Evolutionary conservation across 148 eudicot species (phyloP), one percentile per base, ranked within the genome.

Genomic region (Vaccinium myrtillus): DNA sequence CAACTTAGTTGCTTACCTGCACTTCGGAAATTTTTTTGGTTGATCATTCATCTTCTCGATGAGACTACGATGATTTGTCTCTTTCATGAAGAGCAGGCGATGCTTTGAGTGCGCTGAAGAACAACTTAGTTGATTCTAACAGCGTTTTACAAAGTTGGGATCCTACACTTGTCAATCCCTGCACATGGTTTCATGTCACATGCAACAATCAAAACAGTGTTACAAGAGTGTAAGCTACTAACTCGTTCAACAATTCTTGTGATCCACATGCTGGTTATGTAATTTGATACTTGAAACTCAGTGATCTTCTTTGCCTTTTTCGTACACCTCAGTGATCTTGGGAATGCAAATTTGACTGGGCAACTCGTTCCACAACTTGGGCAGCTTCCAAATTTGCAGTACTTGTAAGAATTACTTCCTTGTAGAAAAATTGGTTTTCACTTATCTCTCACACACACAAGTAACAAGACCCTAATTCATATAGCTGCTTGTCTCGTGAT

Each of bases 151-250:
- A 92, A 86, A 94, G 92, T 81, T 95, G 98, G 98, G 98, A 91
- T 92, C 76, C 94, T 49, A 92, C 96, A 63, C 93, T 89, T 86
- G 95, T 87, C 79, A 93, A 89, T 90, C 98, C 96, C 39, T 95
- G 98, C 85, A 88, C 93, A 36, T 95, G 98, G 98, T 92, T 91
- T 84, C 95, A 94, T 67, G 94, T 95, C 71, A 92, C 97, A 5
- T 95, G 98, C 91, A 92, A 93, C 89, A 69, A 36, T 78, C 93
- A 93, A 1, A 93, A 92, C 84, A 90, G 91, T 50, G 98, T 94
- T 85, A 94, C 93, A 18, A 87, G 95, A 89, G 96, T 95, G 98
- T 95, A 86, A 89, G 96, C 84, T 18, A 21, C 43, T 39, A 8
- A 83, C 71, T 23, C 63, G 67, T 46, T n/a, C 55, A 70, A 32